These are phyloP conservation scores for Graphilbum sp. DNA, from an alignment of 2,329 filamentous ascomycete species.

Conservation along the genomic window DNA sequence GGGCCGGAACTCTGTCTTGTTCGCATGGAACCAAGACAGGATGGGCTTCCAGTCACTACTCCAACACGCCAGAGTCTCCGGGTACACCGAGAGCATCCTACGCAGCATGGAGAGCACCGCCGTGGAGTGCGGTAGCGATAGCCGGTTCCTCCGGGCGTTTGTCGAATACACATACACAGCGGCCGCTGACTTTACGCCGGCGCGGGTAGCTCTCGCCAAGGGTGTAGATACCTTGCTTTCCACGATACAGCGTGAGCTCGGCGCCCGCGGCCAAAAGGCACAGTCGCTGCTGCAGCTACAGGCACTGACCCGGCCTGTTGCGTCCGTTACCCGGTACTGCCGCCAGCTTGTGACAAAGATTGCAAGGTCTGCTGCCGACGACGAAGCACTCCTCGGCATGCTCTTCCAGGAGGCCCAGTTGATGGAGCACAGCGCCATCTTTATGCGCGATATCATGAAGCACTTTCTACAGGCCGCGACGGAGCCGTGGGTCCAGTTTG, in stretches of 20 bases:
- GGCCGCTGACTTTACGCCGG: slow-evolving; percentile 19
- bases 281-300: slow-evolving; percentile 38
- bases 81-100: slow-evolving; percentile 35
- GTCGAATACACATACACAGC: slow-evolving; percentile 28
- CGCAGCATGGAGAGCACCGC: slow-evolving; percentile 29
- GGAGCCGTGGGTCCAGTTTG: slow-evolving; percentile 19
- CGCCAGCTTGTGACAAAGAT: slow-evolving; percentile 31
- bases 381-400: slow-evolving; percentile 44
- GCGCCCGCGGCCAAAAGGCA: slow-evolving; percentile 22
- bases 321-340: slow-evolving; percentile 34
- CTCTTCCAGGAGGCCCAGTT: slow-evolving; percentile 46
- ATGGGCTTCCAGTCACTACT: slow-evolving; percentile 34
- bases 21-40: slow-evolving; percentile 38
- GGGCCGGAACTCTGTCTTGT: slow-evolving; percentile 57
- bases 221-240: slow-evolving; percentile 30
- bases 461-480: slow-evolving; percentile 37
- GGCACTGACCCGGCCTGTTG: slow-evolving; percentile 27
- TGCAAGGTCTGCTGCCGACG: slow-evolving; percentile 23
- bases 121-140: slow-evolving; percentile 29
- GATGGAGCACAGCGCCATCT: slow-evolving; percentile 45
- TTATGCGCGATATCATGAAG: slow-evolving; percentile 46
- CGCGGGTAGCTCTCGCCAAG: slow-evolving; percentile 34
- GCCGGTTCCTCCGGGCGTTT: slow-evolving; percentile 26
- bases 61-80: slow-evolving; percentile 26
- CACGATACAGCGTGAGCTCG: slow-evolving; percentile 32